Base-by-base conservation (phyloP, 2,329 filamentous ascomycete genomes). In the Penicillium psychrosexuale region DNA sequence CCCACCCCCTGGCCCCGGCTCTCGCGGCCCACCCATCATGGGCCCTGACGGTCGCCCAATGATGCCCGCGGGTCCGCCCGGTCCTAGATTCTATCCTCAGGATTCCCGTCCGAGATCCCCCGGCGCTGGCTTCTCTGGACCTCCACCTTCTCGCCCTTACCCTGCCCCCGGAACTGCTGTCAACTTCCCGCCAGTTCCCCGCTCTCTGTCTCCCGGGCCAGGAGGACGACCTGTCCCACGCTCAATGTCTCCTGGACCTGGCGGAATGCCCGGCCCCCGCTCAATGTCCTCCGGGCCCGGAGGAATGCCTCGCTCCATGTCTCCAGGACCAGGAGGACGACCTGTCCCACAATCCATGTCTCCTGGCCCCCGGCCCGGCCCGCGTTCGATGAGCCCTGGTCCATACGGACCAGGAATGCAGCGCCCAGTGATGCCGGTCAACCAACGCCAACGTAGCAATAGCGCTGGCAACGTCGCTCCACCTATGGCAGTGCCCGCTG, bases 41-140 rank as follows among this genome's bases (percentile, higher is more conserved):
- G 70, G 67, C 36, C 69, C 72, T 15, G 68, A 72, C 51, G 68
- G 69, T 39, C 71, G 65, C 38, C 48, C 58, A 30, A 58, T 60
- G 44, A 66, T 66, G 52, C 61, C 67, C 13, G 56, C 64, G 27
- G 66, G 66, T 40, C 62, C 67, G 8, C 61, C 69, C 65, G 68
- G 69, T 38, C 37, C 37, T 24, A 67, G 69, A 54, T 68, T 70
- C 60, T 70, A 71, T 34, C 70, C 69, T 9, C 69, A 69, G 31
- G 72, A 69, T 39, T 68, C 66, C 48, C 71, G 74, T 11, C 73
- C 77, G 12, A 75, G 76, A 61, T 79, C 80, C 50, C 78, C 80
- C 5, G 72, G 69, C 24, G 62, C 68, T 33, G 60, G 62, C 8
- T 66, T 68, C 19, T 61, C 59, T 17, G 69, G 69, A 38, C 65